A percentile compares a stretch with the other conserved stretches of the same genome.
These are phyloP conservation scores for Didymella keratinophila DNA, from an alignment of 2,329 filamentous ascomycete genomes.

Conservation along the genomic window DNA sequence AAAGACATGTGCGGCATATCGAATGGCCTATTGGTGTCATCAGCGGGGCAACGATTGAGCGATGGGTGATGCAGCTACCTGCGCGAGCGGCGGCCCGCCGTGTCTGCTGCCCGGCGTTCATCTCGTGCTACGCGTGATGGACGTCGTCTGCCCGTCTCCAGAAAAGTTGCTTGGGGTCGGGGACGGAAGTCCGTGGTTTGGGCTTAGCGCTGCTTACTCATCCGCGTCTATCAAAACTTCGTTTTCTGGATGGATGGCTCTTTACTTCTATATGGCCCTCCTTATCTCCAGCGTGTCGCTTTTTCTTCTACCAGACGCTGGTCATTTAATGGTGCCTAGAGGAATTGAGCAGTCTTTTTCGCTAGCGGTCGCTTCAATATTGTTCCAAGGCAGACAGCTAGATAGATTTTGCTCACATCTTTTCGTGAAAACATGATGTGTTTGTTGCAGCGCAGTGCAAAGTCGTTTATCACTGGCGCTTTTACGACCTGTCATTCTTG, in stretches of 20 bases:
- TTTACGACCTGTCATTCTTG: not conserved
- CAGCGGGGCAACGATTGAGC: constrained; percentile 25
- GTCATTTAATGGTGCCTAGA: constrained; percentile 95
- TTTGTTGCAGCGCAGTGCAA: not conserved
- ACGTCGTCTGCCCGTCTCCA: not conserved
- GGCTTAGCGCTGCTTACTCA: constrained; percentile 39
- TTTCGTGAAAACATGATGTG: constrained; percentile 1
- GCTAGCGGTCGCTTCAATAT: constrained; percentile 90
- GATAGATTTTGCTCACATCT: constrained; percentile 92
- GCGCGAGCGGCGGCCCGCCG: constrained; percentile 53
- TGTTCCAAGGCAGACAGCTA: constrained; percentile 84
- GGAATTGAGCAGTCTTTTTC: constrained; percentile 85
- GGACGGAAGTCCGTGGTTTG: constrained; percentile 40
- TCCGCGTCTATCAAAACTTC: constrained; percentile 28
- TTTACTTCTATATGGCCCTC: constrained; percentile 68
- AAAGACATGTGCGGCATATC: constrained; percentile 56
- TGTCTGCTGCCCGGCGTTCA: constrained; percentile 57
- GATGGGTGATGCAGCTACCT: constrained; percentile 36
- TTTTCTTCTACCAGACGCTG: constrained; percentile 67
- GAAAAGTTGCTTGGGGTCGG: constrained; percentile 26
- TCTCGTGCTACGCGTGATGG: constrained; percentile 21
- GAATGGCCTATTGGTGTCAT: constrained; percentile 50
- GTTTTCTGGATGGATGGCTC: constrained; percentile 25
- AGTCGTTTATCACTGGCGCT: not conserved
- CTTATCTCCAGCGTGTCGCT: constrained; percentile 87